These are phyloP conservation scores for Phytophthora multivora DNA, from an alignment of 352 stramenopile genomes.

Conservation along the genomic window DNA sequence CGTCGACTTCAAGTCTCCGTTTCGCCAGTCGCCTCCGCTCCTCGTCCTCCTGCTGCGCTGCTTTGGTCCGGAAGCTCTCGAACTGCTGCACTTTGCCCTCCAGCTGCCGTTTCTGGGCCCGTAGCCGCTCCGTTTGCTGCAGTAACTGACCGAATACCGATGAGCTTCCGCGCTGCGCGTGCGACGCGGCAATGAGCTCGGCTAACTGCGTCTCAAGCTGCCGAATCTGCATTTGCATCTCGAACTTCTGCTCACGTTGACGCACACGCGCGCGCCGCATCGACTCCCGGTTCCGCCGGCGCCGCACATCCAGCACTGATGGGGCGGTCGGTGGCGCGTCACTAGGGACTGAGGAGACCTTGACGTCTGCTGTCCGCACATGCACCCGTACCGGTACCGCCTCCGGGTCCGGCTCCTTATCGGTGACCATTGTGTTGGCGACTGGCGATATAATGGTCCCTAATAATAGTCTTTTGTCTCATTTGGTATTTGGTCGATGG, in stretches of 20 bases:
- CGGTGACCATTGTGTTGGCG: not conserved
- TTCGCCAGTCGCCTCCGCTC: conserved; percentile 4
- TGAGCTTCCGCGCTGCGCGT: conserved; percentile 4
- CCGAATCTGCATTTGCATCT: conserved; percentile 37
- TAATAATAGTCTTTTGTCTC: too few species aligned
- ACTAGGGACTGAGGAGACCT: not conserved
- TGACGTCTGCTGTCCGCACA: not conserved
- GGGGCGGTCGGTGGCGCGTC: not conserved
- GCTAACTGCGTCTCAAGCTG: conserved; percentile 36
- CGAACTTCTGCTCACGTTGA: conserved; percentile 24
- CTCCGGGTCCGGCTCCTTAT: not conserved
- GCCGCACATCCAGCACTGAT: conserved; percentile 32
- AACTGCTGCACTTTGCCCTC: conserved; percentile 18
- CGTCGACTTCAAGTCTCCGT: not conserved
- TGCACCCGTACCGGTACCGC: not conserved
- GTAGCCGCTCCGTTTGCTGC: conserved; percentile 28
- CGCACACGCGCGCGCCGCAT: conserved; percentile 47
- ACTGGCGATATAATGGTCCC: too few species aligned
- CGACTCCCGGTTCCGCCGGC: conserved; percentile 48
- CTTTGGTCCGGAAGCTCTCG: conserved; percentile 26
- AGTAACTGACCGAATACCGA: conserved; percentile 26
- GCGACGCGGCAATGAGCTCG: conserved; percentile 7
- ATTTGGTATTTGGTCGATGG: too few species aligned
- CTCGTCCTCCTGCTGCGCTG: conserved; percentile 27
- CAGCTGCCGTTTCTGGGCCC: conserved; percentile 24